phyloP scores from a whole-genome alignment of 176 grass and related monocot species.

The Eleusine coracana region DNA sequence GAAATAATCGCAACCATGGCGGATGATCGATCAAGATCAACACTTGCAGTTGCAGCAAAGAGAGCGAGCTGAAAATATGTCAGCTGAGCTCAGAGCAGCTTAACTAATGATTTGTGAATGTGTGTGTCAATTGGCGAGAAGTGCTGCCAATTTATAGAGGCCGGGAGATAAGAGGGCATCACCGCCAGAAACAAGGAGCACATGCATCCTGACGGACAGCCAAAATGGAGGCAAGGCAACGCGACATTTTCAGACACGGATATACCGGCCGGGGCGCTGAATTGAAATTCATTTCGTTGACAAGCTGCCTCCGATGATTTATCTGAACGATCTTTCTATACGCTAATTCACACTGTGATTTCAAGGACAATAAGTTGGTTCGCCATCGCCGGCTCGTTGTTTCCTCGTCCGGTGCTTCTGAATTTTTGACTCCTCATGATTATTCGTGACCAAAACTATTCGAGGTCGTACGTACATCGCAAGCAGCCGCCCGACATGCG shows the following conservation, averaged over 20 bases:
- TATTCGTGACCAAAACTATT: not conserved
- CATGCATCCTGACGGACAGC: not conserved
- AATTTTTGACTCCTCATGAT: not conserved
- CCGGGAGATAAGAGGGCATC: not conserved
- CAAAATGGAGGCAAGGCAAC: too few relatives aligned
- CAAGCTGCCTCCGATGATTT: not conserved
- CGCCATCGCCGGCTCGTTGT: not conserved
- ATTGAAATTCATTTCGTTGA: not conserved
- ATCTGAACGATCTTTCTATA: not conserved
- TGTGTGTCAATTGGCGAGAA: not conserved
- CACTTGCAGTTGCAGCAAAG: not conserved
- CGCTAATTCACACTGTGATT: not conserved
- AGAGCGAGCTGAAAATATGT: not conserved
- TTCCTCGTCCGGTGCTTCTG: not conserved
- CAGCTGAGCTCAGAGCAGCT: not conserved
- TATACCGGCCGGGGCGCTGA: not conserved
- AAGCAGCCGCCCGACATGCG: not conserved
- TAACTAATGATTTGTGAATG: not conserved
- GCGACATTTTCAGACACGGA: too few relatives aligned
- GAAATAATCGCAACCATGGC: slow-evolving; percentile 46
- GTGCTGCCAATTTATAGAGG: slow-evolving; percentile 36
- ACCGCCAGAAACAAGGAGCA: not conserved
- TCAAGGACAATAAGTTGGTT: not conserved
- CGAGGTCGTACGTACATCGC: not conserved
- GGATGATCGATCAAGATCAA: not conserved